These are phyloP conservation scores for Dictyostelium firmibasis DNA, from an alignment of 78 protist species.

Conservation along the genomic window DNA sequence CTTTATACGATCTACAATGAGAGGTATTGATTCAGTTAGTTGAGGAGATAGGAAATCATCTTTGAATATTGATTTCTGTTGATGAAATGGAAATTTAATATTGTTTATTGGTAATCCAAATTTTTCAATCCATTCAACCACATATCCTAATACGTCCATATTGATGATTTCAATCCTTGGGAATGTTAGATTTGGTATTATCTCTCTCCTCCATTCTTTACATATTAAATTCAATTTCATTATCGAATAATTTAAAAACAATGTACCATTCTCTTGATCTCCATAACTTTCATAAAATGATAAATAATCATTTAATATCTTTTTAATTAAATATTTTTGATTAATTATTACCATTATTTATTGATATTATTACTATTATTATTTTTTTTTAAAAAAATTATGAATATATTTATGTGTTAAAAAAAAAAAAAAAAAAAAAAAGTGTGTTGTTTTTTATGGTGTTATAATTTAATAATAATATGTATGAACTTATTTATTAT, in stretches of 20 bases:
- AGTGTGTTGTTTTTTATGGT: too few relatives aligned
- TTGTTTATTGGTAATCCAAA: background rate
- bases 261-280: background rate
- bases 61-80: background rate
- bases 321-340: slow-evolving; percentile 10
- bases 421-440: background rate
- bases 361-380: background rate
- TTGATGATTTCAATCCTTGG: background rate
- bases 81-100: background rate
- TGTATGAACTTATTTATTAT: too few relatives aligned
- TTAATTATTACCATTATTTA: background rate
- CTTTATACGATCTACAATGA: background rate
- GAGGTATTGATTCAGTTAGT: background rate
- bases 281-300: background rate
- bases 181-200: background rate
- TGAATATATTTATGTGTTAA: background rate
- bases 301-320: background rate
- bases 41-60: background rate
- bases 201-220: background rate
- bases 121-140: background rate
- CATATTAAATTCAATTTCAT: background rate
- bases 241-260: background rate
- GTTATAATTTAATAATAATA: too few relatives aligned
- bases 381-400: background rate
- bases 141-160: background rate